Evolutionary conservation across 352 stramenopile genomes (phyloP), one percentile per base, ranked within the genome.

Genomic region (Phytopythium kandeliae): DNA sequence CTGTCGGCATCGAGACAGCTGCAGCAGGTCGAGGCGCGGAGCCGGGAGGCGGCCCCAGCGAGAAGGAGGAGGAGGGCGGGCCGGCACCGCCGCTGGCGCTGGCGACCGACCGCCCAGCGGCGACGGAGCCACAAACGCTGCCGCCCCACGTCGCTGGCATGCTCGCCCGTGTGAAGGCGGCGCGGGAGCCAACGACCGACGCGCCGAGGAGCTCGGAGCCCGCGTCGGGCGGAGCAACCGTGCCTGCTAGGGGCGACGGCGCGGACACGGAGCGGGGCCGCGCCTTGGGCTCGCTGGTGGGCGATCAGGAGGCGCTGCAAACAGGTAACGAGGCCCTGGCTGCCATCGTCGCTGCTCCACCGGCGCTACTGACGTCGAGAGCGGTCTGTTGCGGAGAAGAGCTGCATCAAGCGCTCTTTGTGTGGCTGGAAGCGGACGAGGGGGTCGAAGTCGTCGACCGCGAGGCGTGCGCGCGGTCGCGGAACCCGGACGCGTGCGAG

Each of bases 361-460:
- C 9, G 12, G 1, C 26, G 10, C 9, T 12, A 25, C 19, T n/a
- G 16, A 25, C 3, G 9, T 9, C 4, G 9, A 31, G 28, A 4
- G 28, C 28, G 17, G 34, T 33, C 4, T 21, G 47, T 16, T 31
- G 19, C 26, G 10, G 11, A 33, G 4, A 21, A 84, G 74, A n/a
- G 16, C 56, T 79, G 40, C 48, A 62, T 9, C 45, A 51, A 11
- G 65, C 69, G 15, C 44, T 85, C 16, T 26, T 67, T 2, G 11
- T 78, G 38, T 87, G 76, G 76, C 58, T 87, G 11, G 64, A 69
- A 19, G 68, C 69, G 5, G 71, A 87, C 46, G 63, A 58, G 25
- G 76, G 74, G 19, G 71, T 87, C 1, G 54, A 85, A 19, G 59
- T 87, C 9, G 62, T 77, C 10, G 64, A 74, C 25, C 21, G 65